Evolutionary conservation across 2,329 filamentous ascomycete genomes (phyloP).

Genomic region (Hymenoscyphus salicellus): DNA sequence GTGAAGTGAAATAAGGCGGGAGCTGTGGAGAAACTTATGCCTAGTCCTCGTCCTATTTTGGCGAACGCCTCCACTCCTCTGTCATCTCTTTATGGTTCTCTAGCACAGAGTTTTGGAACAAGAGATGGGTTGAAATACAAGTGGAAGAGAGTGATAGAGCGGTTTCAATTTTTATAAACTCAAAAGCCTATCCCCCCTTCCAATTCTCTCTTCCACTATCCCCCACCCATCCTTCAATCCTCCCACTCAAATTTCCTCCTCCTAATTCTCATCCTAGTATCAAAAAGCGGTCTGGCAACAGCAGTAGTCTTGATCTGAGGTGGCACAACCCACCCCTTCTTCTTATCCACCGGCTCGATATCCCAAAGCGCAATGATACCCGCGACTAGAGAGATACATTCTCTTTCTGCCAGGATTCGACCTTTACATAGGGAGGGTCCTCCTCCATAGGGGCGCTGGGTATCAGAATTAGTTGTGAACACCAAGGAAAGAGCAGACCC

Average conservation of each 20-base stretch:
- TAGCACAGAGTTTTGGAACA: too few species aligned
- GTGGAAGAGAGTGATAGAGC: too few species aligned
- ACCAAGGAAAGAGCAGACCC: neutral
- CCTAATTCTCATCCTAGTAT: slow-evolving; percentile 54
- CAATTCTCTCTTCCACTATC: too few species aligned
- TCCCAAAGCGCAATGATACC: slow-evolving; percentile 56
- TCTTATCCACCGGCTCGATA: slow-evolving; percentile 45
- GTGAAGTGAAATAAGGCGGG: too few species aligned
- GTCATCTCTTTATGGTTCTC: too few species aligned
- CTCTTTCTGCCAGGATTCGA: slow-evolving; percentile 48
- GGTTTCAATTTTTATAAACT: too few species aligned
- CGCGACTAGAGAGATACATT: slow-evolving; percentile 49
- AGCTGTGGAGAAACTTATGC: too few species aligned
- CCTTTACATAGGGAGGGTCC: slow-evolving; percentile 50
- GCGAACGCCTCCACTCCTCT: too few species aligned
- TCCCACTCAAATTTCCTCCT: slow-evolving; percentile 35
- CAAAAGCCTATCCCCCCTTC: too few species aligned
- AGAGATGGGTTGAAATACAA: too few species aligned
- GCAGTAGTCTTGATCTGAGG: slow-evolving; percentile 46
- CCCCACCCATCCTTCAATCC: too few species aligned
- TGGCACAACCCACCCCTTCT: slow-evolving; percentile 49
- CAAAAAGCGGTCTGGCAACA: slow-evolving; percentile 48
- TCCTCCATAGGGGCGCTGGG: slow-evolving; percentile 44
- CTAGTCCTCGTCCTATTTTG: too few species aligned
- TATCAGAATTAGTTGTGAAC: neutral